Percentiles rank a stretch among this genome's conserved stretches.
Evolutionary conservation across 495 filamentous ascomycete genomes (phyloP).

Genomic region (Lasiosphaeria miniovina): DNA sequence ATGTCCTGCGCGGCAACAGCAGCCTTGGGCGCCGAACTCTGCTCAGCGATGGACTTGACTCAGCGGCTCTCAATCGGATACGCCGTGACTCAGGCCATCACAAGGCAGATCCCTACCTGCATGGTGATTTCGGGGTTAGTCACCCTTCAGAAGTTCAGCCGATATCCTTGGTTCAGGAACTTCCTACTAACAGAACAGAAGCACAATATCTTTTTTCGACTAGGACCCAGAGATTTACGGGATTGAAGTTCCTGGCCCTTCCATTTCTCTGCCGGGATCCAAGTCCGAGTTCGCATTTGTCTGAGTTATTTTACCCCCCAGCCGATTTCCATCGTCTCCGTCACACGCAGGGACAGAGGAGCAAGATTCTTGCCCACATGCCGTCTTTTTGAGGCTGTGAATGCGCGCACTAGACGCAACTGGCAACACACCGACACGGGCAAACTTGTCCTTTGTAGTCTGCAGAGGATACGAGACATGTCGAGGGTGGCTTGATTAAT

Average conservation of each 20-base stretch:
- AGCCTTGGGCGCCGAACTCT: no score
- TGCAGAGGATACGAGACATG: slow-evolving; percentile 4
- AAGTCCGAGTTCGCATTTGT: neutral
- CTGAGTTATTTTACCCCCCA: neutral
- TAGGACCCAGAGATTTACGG: neutral
- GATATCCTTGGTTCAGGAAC: neutral
- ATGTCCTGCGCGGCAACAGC: no score
- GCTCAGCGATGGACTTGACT: neutral
- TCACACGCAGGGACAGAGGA: neutral
- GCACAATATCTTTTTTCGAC: neutral
- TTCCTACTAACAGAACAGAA: neutral
- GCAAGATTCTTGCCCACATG: neutral
- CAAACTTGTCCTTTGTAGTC: neutral
- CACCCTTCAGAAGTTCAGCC: neutral
- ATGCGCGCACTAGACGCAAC: neutral
- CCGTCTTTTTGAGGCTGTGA: slow-evolving; percentile 5
- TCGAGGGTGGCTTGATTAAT: neutral
- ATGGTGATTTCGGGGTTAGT: neutral
- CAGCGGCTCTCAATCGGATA: neutral
- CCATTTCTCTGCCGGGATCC: neutral
- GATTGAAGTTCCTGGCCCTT: neutral
- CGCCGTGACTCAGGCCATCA: neutral
- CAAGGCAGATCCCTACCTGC: neutral
- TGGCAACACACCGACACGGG: neutral
- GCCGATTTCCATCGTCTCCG: neutral